Base-by-base conservation (phyloP, 345 rosid species). In the Abelmoschus esculentus region DNA sequence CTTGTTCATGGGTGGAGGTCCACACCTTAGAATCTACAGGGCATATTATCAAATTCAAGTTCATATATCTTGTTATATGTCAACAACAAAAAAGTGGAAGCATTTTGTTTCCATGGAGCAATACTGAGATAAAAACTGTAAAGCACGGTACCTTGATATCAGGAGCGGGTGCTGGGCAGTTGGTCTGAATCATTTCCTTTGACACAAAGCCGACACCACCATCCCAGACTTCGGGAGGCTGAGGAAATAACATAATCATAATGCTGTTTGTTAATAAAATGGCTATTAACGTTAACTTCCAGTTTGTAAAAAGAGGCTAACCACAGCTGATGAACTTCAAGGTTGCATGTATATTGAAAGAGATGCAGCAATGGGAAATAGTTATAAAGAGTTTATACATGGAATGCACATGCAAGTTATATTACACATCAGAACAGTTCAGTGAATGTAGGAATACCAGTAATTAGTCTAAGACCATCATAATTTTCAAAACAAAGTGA, bases 1-100 rank as follows among this genome's bases (percentile, higher is more conserved):
- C 79, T 86, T 91, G 93, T 95, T 95, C 99, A 90, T 95, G 0
- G 96, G 97, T 29, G 99, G 96, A 2, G 98, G 96, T 14, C 99
- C 99, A 19, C 98, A 91, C 79, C 96, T 88, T 73, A 95, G 82
- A 67, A 95, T 76, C 99, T 95, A 82, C 71, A 80, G 14, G 69
- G 9, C 18, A 22, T 61, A 65, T 44, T 9, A 38, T 49, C 17
- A 11, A 63, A 65, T 63, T 75, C 46, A 42, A 42, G 12, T 42
- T 42, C 46, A 42, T 9, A 10, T 2, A 42, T 42, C 9, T 9
- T 9, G 46, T 42, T 42, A 42, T 9, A 9, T 42, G 46, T 42
- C n/a, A n/a, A n/a, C 46, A 42, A 42, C 9, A 42, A 38, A 40
- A 18, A 54, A 54, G 28, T 18, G 15, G 1, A 15, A 6, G 3